Conservation (phyloP, 176 grass and related monocot species). For the Chrysopogon serrulatus region DNA sequence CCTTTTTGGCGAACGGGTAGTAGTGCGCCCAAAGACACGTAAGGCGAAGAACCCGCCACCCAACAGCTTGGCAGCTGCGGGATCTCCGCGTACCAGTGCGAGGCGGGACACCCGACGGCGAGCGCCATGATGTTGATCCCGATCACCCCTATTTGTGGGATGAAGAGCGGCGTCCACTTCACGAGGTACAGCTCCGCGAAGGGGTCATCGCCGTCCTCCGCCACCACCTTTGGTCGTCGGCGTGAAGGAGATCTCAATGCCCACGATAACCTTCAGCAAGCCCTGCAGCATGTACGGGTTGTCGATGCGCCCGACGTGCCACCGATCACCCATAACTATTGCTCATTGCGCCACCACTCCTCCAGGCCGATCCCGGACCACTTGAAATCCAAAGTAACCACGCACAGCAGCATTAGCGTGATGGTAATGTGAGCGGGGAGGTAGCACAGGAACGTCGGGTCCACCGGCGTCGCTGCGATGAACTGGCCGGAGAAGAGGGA, state of each 20-base stretch:
- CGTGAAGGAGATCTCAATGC: constrained; percentile 92
- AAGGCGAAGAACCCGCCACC: not conserved
- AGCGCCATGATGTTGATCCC: not conserved
- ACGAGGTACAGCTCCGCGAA: constrained; percentile 35
- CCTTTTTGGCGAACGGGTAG: not conserved
- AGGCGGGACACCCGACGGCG: not conserved
- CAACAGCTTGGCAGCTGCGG: not conserved
- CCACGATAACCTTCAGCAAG: constrained; percentile 72
- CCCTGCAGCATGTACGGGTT: constrained; percentile 77
- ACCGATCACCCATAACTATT: constrained; percentile 95
- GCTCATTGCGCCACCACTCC: constrained; percentile 97
- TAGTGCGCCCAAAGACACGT: not conserved
- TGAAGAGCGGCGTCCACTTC: not conserved
- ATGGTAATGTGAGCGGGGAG: constrained; percentile 59
- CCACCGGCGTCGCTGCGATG: constrained; percentile 73
- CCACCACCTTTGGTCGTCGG: constrained; percentile 61
- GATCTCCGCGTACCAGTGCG: not conserved
- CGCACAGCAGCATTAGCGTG: constrained; percentile 65
- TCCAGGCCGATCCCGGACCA: constrained; percentile 90
- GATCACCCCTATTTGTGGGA: not conserved
- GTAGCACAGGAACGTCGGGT: constrained; percentile 68
- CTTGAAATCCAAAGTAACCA: constrained; percentile 91
- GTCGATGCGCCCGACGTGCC: constrained; percentile 82
- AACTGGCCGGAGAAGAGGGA: constrained; percentile 85
- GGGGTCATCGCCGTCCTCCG: constrained; percentile 68